phyloP scores from a whole-genome alignment of 148 eudicot genomes.

The Rhododendron ferrugineum region DNA sequence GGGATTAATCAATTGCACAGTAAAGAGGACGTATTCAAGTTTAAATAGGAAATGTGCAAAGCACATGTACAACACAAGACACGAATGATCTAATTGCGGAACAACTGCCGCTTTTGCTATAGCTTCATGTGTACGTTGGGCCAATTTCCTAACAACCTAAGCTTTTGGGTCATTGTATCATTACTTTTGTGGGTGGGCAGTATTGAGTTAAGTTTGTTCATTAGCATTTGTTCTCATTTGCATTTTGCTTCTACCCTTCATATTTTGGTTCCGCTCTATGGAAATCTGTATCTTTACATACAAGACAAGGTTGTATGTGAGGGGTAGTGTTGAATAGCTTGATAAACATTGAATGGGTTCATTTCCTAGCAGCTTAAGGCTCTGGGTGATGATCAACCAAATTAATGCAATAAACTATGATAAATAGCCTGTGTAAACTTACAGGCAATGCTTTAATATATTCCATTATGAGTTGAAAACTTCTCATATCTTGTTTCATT shows the following conservation, averaged over 20 bases:
- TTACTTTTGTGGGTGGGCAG: background rate
- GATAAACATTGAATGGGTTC: background rate
- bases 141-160: background rate
- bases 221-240: background rate
- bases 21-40: background rate
- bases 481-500: conserved; percentile 71
- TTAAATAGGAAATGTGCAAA: background rate
- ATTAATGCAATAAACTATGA: background rate
- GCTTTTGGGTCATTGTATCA: background rate
- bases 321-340: background rate
- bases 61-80: background rate
- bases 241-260: background rate
- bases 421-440: conserved; percentile 20
- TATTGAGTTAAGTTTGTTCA: background rate
- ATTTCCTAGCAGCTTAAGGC: background rate
- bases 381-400: background rate
- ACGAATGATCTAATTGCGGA: background rate
- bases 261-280: background rate
- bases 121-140: background rate
- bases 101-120: background rate
- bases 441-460: conserved; percentile 94
- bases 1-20: background rate
- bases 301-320: background rate
- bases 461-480: conserved; percentile 76
- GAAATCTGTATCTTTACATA: background rate